Evolutionary conservation across 2,329 filamentous ascomycete species (phyloP), one percentile per base, ranked within the genome.

Genomic region (Emmonsiellopsis sp.): DNA sequence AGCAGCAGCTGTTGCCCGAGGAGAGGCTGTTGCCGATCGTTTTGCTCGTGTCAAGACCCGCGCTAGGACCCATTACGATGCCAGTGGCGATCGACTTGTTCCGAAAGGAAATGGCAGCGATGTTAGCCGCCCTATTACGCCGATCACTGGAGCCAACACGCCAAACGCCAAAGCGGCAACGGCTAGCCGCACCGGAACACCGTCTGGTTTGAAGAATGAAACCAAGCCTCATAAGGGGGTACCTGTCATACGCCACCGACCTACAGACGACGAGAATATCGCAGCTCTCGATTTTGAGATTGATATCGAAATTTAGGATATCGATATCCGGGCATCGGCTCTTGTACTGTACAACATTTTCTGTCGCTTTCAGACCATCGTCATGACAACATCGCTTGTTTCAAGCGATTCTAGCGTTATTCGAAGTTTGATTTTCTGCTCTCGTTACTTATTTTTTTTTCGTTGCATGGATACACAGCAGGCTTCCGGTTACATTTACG

Each of bases 181-280:
- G 20, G 77, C 82, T 3, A 80, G 75, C 60, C 59, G 58, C 62
- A 67, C 69, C 75, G 75, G 49, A 41, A 65, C 62, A 10, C 59
- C 57, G 13, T 60, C 54, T n/a, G 54, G 34, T 41, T 40, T 34
- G n/a, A 55, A 55, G 40, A 69, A 70, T 55, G 63, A 62, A 31
- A 59, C 67, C 38, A 71, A 73, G 50, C 72, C 73, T 61, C 65
- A 69, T 55, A 67, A 63, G 3, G 78, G 79, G 1, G 66, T 81
- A 59, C 83, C 83, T 10, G 86, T 89, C 48, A 87, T 92, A 64
- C 84, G 78, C 61, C 79, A 87, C 71, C 84, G 86, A 32, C 80
- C 90, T 54, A 86, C 87, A 76, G 91, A 95, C 57, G 93, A 97
- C 65, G 93, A 97, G 65, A 86, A 96, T 53, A 92, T 97, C 69